Conservation (phyloP, 495 filamentous ascomycete genomes). For the Hyaloscypha variabilis region DNA sequence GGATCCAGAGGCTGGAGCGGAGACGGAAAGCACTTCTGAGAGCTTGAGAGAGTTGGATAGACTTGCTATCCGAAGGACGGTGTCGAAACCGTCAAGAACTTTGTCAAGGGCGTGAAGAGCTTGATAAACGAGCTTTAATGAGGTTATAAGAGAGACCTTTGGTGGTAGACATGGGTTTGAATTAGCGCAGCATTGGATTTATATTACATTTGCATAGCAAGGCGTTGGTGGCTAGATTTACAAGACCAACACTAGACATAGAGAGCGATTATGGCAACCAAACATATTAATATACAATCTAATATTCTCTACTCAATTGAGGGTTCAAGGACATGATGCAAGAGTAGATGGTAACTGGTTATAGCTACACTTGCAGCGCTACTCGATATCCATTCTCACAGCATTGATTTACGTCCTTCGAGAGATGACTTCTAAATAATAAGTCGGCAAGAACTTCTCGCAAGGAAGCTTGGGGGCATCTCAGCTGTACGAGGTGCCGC, state of each 20-base stretch:
- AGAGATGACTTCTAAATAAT: too few species aligned
- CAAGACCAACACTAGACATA: not conserved
- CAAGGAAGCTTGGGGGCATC: not conserved
- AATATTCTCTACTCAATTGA: not conserved
- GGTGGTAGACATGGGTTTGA: not conserved
- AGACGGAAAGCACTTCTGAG: not conserved
- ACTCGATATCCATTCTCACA: too few species aligned
- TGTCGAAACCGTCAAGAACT: not conserved
- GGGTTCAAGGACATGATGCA: not conserved
- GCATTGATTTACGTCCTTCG: too few species aligned
- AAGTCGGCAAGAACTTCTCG: not conserved
- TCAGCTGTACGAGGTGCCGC: not conserved
- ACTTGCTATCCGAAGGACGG: not conserved
- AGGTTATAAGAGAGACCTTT: too few species aligned
- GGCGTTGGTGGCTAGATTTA: not conserved
- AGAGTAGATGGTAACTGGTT: too few species aligned
- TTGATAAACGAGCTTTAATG: not conserved
- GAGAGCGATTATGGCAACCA: not conserved
- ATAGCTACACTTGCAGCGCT: too few species aligned
- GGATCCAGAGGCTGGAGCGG: conserved; percentile 14
- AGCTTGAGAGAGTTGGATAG: conserved; percentile 11
- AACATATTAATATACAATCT: not conserved
- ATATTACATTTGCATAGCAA: not conserved
- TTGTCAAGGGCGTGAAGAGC: not conserved
- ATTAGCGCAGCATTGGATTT: not conserved